Percentiles rank a stretch among this genome's conserved stretches.
These are phyloP conservation scores for Suhomyces vadensis DNA, from an alignment of 805 yeast species.

Conservation along the genomic window DNA sequence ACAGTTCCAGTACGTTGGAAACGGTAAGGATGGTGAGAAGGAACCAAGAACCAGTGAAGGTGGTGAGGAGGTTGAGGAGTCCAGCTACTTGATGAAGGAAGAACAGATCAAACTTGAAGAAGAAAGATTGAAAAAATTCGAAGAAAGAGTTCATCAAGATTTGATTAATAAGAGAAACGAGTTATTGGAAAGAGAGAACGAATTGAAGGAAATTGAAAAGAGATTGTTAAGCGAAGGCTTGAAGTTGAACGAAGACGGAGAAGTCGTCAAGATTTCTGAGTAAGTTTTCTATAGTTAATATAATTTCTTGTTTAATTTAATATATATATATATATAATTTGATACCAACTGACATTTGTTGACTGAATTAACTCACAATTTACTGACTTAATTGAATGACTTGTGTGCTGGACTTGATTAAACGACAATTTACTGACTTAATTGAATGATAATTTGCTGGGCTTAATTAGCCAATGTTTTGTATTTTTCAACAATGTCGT, in stretches of 20 bases:
- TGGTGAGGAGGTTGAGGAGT: conserved; percentile 14
- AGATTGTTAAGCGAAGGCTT: conserved; percentile 61
- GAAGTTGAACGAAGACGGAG: conserved; percentile 40
- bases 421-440: too few relatives aligned
- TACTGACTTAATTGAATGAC: too few relatives aligned
- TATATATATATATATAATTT: conserved; percentile 2
- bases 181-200: conserved; percentile 79
- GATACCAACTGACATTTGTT: neutral
- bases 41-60: neutral
- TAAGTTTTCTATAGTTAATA: neutral
- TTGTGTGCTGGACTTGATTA: too few relatives aligned
- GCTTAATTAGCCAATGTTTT: conserved; percentile 15
- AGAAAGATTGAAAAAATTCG: conserved; percentile 82
- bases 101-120: conserved; percentile 89
- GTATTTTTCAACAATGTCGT: conserved; percentile 66
- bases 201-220: conserved; percentile 77
- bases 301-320: neutral
- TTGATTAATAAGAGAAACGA: conserved; percentile 78
- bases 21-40: conserved; percentile 17
- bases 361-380: too few relatives aligned
- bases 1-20: conserved; percentile 39
- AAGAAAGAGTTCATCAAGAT: conserved; percentile 87
- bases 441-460: too few relatives aligned
- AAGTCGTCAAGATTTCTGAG: conserved; percentile 30
- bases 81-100: conserved; percentile 61